Evolutionary conservation across 805 yeast species (phyloP), one percentile per base, ranked within the genome.

Genomic region (Metschnikowia noctiluminum): DNA sequence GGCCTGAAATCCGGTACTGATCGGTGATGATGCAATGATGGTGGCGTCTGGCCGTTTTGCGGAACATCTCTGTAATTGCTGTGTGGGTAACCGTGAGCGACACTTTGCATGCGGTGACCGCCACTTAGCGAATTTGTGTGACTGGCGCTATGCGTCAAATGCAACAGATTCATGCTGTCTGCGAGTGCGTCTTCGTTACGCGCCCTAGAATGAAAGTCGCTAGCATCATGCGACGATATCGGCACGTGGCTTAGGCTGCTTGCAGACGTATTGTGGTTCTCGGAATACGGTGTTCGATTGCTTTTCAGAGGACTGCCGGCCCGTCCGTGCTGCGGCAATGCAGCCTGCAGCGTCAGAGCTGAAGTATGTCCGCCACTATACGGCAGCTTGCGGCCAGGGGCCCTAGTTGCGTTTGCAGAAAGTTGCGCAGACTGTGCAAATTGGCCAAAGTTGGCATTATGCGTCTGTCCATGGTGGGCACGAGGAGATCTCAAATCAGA

Each of bases 1-100:
- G 49, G 49, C 28, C 44, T 26, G 27, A 40, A 40, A 45, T 35
- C 44, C 12, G 45, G 45, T 7, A 41, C 45, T n/a, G 43, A 37
- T 34, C 15, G 21, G 32, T 45, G 48, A 28, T 45, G 43, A 6
- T 45, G 35, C 32, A 39, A 35, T 9, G 16, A n/a, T 16, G 35
- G 32, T 9, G 43, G 39, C 8, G 43, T 36, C 35, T 40, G 42
- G 21, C 42, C 43, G 12, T 28, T 11, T n/a, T 9, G 35, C 21
- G 45, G 43, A 8, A 15, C 42, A 12, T 48, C 47, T 40, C 50
- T 38, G 12, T 35, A 38, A 21, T 31, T 46, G 7, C 27, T 28
- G 15, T 32, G 11, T 7, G n/a, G 34, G 14, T 28, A 8, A 8
- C 10, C 31, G 11, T 28, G 11, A n/a, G n/a, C n/a, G n/a, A n/a